These are phyloP conservation scores for Fusarium torulosum DNA, from an alignment of 2,329 filamentous ascomycete species.

Conservation along the genomic window DNA sequence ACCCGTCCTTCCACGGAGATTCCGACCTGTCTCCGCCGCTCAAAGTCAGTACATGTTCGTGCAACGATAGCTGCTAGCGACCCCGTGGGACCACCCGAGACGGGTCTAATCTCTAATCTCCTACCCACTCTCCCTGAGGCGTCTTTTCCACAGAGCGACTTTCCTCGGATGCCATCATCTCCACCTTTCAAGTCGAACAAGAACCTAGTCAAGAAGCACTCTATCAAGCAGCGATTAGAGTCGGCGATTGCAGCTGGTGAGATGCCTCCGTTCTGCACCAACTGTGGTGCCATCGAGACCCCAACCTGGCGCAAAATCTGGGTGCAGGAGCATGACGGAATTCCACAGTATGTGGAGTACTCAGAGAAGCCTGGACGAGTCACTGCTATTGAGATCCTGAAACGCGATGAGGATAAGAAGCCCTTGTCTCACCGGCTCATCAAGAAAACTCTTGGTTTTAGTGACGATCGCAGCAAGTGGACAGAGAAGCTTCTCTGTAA, in stretches of 20 bases:
- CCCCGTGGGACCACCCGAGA: constrained; percentile 51
- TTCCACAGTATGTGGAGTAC: constrained; percentile 76
- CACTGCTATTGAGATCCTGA: constrained; percentile 78
- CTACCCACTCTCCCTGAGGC: constrained; percentile 53
- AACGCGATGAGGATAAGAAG: constrained; percentile 71
- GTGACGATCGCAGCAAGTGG: constrained; percentile 76
- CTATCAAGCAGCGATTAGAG: constrained; percentile 70
- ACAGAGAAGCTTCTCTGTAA: constrained; percentile 87
- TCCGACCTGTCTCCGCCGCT: constrained; percentile 55
- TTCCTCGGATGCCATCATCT: constrained; percentile 54
- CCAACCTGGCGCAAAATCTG: constrained; percentile 96
- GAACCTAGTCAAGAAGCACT: constrained; percentile 72
- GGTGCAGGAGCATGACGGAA: constrained; percentile 79
- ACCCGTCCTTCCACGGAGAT: constrained; percentile 51
- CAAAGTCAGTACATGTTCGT: constrained; percentile 52
- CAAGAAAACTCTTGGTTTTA: constrained; percentile 76
- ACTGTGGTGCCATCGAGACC: constrained; percentile 95
- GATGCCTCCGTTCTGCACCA: constrained; percentile 88
- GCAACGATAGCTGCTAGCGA: constrained; percentile 63
- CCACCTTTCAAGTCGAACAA: constrained; percentile 68
- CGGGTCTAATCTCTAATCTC: constrained; percentile 34
- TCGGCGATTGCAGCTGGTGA: constrained; percentile 80
- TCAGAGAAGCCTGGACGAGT: constrained; percentile 79
- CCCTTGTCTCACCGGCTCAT: constrained; percentile 78
- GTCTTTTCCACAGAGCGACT: constrained; percentile 60